Evolutionary conservation across 2,329 filamentous ascomycete genomes (phyloP), one percentile per base, ranked within the genome.

Genomic region (Cryphonectria carpinicola): DNA sequence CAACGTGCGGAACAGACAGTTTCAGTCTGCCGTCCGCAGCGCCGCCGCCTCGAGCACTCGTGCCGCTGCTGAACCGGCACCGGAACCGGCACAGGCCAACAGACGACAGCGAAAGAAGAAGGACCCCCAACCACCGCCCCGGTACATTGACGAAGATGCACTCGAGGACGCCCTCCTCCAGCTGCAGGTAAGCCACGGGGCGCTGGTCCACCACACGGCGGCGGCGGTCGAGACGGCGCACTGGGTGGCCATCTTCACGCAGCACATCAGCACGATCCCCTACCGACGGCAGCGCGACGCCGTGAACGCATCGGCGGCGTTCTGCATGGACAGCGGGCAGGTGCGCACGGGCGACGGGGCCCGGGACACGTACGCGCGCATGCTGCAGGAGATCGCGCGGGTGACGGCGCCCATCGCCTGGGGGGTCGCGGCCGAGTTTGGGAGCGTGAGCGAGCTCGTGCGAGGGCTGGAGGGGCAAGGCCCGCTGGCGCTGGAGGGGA

Each of bases 321-420:
- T 95, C 78, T 95, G 92, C 80, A 94, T 95, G 91, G 92, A 93
- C 67, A 83, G 84, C 0, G 93, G 93, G 0, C 93, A 95, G 80
- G 91, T 95, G 58, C 89, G 88, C 68, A 88, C 89, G 0, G 93
- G 93, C 39, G 87, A 91, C 39, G 87, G 88, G 60, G 81, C 85
- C 1, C 79, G 82, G 8, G 92, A 95, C 75, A 93, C 90, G 0
- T 95, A 91, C 73, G 82, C 89, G 61, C 88, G 88, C 74, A 93
- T 95, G 92, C 81, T 96, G 66, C 90, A 94, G 79, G 90, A 94
- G 80, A 88, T 95, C 56, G 84, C 85, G 19, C 87, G 92, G 22
- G 86, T 95, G 22, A 95, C 93, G 7, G 87, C 89, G 0, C 88
- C 91, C 0, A 88, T 94, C 76, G 93, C 93, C 0, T 88, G 91